Evolutionary conservation across 2,329 filamentous ascomycete species (phyloP).

Genomic region (Cladosporium sp.): DNA sequence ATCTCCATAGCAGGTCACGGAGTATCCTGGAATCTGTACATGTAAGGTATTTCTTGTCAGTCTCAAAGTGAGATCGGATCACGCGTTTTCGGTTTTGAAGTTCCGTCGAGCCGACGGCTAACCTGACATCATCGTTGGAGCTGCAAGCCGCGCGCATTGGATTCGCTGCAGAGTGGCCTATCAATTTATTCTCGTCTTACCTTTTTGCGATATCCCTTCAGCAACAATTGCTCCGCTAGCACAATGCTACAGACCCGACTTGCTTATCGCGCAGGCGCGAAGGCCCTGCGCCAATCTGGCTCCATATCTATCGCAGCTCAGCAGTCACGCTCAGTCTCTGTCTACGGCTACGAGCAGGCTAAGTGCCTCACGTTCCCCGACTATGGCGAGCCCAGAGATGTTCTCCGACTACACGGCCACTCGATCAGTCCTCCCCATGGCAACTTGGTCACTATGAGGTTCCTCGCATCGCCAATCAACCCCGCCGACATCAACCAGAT

Average conservation of each 20-base stretch:
- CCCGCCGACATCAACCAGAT: constrained; percentile 97
- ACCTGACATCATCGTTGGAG: constrained; percentile 1
- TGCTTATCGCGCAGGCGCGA: constrained; percentile 9
- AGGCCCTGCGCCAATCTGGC: constrained; percentile 9
- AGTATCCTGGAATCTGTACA: too few species aligned
- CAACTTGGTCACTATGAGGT: constrained; percentile 69
- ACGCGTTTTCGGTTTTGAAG: not conserved
- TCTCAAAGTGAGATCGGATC: not conserved
- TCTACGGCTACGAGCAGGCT: constrained; percentile 78
- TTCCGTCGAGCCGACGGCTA: not conserved
- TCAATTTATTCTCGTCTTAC: not conserved
- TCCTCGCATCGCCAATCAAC: constrained; percentile 90
- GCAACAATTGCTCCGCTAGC: not conserved
- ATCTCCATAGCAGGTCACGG: too few species aligned
- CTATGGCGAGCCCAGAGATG: constrained; percentile 70
- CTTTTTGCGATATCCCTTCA: not conserved
- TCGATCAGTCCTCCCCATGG: constrained; percentile 74
- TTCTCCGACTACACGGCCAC: constrained; percentile 66
- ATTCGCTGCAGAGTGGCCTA: not conserved
- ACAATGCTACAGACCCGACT: constrained; percentile 24
- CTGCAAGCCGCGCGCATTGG: not conserved
- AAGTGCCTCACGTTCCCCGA: constrained; percentile 74
- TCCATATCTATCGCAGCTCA: constrained; percentile 4
- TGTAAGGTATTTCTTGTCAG: too few species aligned
- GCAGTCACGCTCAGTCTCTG: constrained; percentile 46